phyloP scores from a whole-genome alignment of 352 stramenopile species.

The Phytophthora hybrid region DNA sequence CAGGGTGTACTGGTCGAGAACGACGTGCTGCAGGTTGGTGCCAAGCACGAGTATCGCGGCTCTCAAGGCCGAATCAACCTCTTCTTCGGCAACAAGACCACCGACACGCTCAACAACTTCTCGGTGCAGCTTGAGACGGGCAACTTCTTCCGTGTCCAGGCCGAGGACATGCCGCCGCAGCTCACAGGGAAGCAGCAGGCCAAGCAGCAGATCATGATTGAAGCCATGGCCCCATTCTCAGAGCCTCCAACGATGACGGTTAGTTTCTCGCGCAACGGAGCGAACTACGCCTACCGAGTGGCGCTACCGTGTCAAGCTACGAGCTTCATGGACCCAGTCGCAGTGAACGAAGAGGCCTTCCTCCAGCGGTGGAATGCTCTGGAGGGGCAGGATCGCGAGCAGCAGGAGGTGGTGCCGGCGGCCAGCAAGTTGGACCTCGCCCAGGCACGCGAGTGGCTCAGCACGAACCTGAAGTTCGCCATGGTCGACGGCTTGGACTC shows the following conservation, averaged over 20 bases:
- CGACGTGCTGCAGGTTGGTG: constrained; percentile 93
- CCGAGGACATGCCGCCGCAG: constrained; percentile 72
- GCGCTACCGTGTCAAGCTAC: constrained; percentile 90
- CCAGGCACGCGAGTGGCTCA: constrained; percentile 85
- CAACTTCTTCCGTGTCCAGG: constrained; percentile 64
- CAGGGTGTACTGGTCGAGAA: constrained; percentile 94
- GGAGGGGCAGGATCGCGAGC: constrained; percentile 92
- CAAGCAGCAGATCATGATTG: constrained; percentile 93
- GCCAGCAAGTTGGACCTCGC: constrained; percentile 86
- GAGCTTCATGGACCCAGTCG: constrained; percentile 94
- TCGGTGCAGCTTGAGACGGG: constrained; percentile 70
- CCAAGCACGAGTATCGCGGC: constrained; percentile 97
- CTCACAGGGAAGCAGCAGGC: constrained; percentile 92
- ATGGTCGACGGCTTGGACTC: constrained; percentile 75
- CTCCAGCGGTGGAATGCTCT: constrained; percentile 94
- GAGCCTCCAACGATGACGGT: constrained; percentile 90
- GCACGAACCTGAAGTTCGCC: constrained; percentile 91
- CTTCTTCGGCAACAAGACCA: constrained; percentile 96
- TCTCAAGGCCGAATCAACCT: constrained; percentile 94
- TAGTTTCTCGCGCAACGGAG: constrained; percentile 79
- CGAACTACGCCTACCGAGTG: constrained; percentile 75
- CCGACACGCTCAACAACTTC: constrained; percentile 85
- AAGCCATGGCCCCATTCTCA: constrained; percentile 94
- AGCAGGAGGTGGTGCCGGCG: constrained; percentile 91
- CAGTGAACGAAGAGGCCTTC: constrained; percentile 91